Conservation (phyloP, 306 rosid genomes). For the Hippophae gyantsensis region DNA sequence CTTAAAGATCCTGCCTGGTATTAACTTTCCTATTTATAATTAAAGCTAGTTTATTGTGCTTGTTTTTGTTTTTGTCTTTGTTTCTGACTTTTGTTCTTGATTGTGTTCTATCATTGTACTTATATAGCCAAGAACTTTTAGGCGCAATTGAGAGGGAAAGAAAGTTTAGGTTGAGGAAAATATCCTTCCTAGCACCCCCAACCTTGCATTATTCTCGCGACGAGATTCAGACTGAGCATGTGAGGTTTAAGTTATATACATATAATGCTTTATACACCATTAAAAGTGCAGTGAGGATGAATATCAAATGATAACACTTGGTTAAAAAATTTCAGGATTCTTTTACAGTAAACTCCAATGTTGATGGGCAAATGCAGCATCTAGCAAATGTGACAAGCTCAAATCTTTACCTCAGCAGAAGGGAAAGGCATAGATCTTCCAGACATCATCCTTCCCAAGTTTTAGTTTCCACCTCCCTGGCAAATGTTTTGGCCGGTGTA, state of each 20-base stretch:
- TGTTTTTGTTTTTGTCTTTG: conserved; percentile 14
- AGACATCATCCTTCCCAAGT: conserved; percentile 51
- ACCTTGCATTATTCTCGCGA: conserved; percentile 25
- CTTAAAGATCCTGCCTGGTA: conserved; percentile 81
- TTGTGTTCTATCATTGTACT: conserved; percentile 6
- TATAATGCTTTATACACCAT: neutral
- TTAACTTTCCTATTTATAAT: conserved; percentile 7
- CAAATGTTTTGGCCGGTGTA: conserved; percentile 14
- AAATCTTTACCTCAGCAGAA: conserved; percentile 41
- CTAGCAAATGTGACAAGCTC: conserved; percentile 51
- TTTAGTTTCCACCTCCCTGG: conserved; percentile 28
- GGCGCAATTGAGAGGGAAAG: conserved; percentile 56
- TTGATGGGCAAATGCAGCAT: conserved; percentile 72
- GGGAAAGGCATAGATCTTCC: conserved; percentile 48
- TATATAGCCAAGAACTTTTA: conserved; percentile 74
- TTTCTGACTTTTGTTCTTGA: neutral
- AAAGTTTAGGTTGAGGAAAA: conserved; percentile 35
- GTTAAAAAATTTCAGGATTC: conserved; percentile 48
- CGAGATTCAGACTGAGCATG: conserved; percentile 29
- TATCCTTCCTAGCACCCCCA: conserved; percentile 14
- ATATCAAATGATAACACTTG: conserved; percentile 1
- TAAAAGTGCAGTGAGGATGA: conserved; percentile 8
- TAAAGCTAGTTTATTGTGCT: conserved; percentile 1
- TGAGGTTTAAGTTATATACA: conserved; percentile 23
- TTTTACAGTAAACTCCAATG: conserved; percentile 54